Conservation (phyloP, 306 rosid species). For the Cucurbita maxima region DNA sequence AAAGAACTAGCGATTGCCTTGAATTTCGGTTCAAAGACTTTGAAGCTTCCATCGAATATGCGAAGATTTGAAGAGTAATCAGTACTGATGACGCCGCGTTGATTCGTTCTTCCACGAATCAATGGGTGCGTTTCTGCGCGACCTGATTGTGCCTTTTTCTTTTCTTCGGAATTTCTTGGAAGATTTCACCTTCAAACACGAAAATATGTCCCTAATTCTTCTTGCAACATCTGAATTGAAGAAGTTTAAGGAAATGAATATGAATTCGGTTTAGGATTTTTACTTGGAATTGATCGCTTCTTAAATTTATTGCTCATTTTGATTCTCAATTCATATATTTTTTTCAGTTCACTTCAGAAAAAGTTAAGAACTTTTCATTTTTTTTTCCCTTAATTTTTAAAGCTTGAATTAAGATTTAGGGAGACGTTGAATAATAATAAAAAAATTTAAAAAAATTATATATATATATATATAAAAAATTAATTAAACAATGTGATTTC, state of each 20-base stretch:
- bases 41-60: neutral
- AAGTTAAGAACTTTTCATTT: no score
- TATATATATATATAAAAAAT: no score
- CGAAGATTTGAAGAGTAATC: neutral
- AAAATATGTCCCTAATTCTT: neutral
- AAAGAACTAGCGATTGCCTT: neutral
- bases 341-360: no score
- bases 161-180: neutral
- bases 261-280: neutral
- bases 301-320: no score
- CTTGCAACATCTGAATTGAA: neutral
- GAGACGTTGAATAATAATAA: no score
- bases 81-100: neutral
- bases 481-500: no score
- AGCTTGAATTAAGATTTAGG: no score
- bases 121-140: neutral
- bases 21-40: neutral
- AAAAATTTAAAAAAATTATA: no score
- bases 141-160: neutral
- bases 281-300: neutral
- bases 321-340: no score
- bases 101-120: neutral
- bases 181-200: neutral
- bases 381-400: no score
- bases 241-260: neutral